Evolutionary conservation across 1,284 basidiomycete species (phyloP).

Genomic region (Somion occarium): DNA sequence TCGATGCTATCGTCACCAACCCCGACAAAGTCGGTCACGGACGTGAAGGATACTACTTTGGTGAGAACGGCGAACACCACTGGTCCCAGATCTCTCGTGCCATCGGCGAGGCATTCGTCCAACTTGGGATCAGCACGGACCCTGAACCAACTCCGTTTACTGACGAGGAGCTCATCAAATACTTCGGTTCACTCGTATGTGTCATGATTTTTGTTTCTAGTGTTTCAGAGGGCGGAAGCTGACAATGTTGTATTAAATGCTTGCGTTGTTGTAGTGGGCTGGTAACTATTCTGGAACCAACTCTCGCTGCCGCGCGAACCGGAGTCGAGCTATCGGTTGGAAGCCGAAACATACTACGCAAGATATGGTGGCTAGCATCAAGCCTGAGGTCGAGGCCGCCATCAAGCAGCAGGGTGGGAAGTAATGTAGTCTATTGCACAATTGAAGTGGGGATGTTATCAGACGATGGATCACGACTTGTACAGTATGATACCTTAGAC

Average conservation of each 20-base stretch:
- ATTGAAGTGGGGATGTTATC: too few species aligned
- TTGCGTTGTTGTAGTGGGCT: background rate
- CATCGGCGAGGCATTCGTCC: constrained; percentile 31
- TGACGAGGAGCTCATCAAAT: constrained; percentile 26
- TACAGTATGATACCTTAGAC: too few species aligned
- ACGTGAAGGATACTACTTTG: constrained; percentile 42
- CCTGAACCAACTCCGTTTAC: constrained; percentile 26
- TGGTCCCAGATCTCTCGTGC: constrained; percentile 31
- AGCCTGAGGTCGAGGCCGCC: constrained; percentile 24
- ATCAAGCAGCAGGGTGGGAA: too few species aligned
- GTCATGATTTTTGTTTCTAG: background rate
- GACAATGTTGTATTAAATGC: background rate
- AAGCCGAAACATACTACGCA: constrained; percentile 21
- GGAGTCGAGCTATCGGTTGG: constrained; percentile 35
- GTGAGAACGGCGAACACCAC: constrained; percentile 39
- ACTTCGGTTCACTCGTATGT: constrained; percentile 10
- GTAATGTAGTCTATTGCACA: too few species aligned
- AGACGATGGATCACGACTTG: too few species aligned
- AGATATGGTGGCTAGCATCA: constrained; percentile 27
- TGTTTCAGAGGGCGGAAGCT: background rate
- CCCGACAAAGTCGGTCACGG: too few species aligned
- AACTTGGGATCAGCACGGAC: constrained; percentile 20
- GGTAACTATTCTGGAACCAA: constrained; percentile 36
- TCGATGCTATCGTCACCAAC: constrained; percentile 14
- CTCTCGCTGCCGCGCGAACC: constrained; percentile 32